phyloP scores from a whole-genome alignment of 352 stramenopile species.

The Pythium aphanidermatum region DNA sequence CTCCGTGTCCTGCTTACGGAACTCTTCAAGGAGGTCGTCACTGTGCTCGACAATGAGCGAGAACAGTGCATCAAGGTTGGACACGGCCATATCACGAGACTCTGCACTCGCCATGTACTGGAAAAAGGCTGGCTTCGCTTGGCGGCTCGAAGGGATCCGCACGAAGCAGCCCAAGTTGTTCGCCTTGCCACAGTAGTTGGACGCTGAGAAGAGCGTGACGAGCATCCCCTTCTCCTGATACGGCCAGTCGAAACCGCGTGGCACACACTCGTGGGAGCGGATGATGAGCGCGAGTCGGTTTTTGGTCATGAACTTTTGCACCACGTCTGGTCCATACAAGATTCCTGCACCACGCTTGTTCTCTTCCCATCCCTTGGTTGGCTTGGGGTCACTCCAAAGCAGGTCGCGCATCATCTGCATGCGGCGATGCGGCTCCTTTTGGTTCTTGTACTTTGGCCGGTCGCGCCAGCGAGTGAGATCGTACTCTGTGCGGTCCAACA shows the following conservation, averaged over 20 bases:
- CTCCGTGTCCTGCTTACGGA: slow-evolving; percentile 43
- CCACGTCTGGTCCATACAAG: slow-evolving; percentile 65
- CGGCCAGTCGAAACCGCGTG: slow-evolving; percentile 72
- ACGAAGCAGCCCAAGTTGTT: slow-evolving; percentile 87
- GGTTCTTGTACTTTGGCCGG: slow-evolving; percentile 40
- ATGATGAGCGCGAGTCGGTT: slow-evolving; percentile 80
- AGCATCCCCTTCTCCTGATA: slow-evolving; percentile 81
- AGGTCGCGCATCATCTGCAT: slow-evolving; percentile 79
- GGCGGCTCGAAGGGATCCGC: slow-evolving; percentile 56
- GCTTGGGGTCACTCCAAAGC: slow-evolving; percentile 77
- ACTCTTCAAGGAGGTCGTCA: slow-evolving; percentile 54
- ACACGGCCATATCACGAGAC: slow-evolving; percentile 71
- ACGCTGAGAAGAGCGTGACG: slow-evolving; percentile 84
- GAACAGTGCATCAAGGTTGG: slow-evolving; percentile 82
- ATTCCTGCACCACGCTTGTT: slow-evolving; percentile 80
- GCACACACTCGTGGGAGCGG: slow-evolving; percentile 82
- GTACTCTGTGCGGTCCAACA: slow-evolving; percentile 63
- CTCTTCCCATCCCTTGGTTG: slow-evolving; percentile 57
- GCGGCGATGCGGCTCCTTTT: slow-evolving; percentile 46
- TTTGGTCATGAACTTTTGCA: slow-evolving; percentile 84
- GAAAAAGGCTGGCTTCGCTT: slow-evolving; percentile 78
- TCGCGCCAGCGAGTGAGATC: slow-evolving; percentile 69
- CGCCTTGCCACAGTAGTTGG: slow-evolving; percentile 80
- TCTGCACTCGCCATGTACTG: slow-evolving; percentile 84
- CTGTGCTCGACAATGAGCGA: slow-evolving; percentile 76